phyloP scores from a whole-genome alignment of 2,329 filamentous ascomycete genomes.

The Nothopassalora personata region DNA sequence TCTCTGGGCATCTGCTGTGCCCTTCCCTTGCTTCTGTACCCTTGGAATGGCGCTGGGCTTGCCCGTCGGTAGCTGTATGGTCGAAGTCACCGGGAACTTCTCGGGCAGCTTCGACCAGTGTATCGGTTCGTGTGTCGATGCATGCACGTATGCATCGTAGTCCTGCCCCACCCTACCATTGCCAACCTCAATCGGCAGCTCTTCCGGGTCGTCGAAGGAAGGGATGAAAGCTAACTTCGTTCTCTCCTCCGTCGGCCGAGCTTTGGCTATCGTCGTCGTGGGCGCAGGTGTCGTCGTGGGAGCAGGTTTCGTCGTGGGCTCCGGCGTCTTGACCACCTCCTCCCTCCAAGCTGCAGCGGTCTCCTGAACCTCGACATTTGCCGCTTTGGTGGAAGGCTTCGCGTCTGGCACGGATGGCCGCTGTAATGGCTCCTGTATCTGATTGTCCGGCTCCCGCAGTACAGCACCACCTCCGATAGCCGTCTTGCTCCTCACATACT shows the following conservation, averaged over 20 bases:
- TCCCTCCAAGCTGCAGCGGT: neutral
- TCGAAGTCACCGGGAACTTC: constrained; percentile 66
- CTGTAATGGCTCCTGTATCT: constrained; percentile 3
- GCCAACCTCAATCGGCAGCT: constrained; percentile 6
- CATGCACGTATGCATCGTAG: neutral
- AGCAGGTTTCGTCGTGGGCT: constrained; percentile 6
- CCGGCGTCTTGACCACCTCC: neutral
- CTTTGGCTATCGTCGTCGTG: neutral
- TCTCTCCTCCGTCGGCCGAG: neutral
- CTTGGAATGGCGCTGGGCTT: constrained; percentile 64
- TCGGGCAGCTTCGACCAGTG: constrained; percentile 70
- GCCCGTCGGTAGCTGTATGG: constrained; percentile 71
- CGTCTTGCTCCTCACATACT: constrained; percentile 8
- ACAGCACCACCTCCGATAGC: constrained; percentile 20
- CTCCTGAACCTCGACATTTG: constrained; percentile 1
- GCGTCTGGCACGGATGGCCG: constrained; percentile 1
- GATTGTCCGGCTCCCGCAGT: constrained; percentile 12
- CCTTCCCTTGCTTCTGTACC: constrained; percentile 68
- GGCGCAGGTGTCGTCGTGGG: constrained; percentile 6
- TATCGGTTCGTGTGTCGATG: constrained; percentile 6
- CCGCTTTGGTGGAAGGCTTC: neutral
- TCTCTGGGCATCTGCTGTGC: constrained; percentile 57
- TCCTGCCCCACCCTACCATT: constrained; percentile 2
- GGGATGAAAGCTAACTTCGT: neutral
- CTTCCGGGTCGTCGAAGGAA: neutral